Base-by-base conservation (phyloP, 1,284 basidiomycete genomes). In the Kalmanozyma brasiliensis region DNA sequence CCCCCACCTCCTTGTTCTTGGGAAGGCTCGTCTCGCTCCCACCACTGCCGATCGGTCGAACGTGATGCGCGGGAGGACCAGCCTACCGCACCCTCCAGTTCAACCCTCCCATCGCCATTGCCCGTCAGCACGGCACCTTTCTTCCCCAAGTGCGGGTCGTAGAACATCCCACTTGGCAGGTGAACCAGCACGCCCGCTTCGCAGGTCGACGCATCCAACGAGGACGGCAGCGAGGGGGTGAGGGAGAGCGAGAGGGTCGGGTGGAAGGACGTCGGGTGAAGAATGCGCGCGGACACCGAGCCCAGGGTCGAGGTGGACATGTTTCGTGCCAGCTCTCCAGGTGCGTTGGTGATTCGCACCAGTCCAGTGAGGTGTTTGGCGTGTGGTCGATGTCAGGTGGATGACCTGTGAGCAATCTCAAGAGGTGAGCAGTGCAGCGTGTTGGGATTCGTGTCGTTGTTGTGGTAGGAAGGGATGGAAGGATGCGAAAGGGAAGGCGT, bases 121-220 rank as follows among this genome's bases (percentile, higher is more conserved):
- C 51, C 14, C 41, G 19, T 22, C 4, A 17, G 29, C 16, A n/a
- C 26, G 30, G 19, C 34, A 2, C 30, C 44, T 11, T 42, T 52
- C 26, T 17, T 19, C 4, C 53, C 53, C 0, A 52, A 64, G 32
- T 32, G 63, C 8, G 67, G 61, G 29, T 70, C 67, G 53, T 61
- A 70, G 26, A 70, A 70, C 4, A 70, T 26, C 0, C 52, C 52
- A 1, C 40, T 17, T 2, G 61, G 67, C 1, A 70, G 53, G 17
- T 70, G 61, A 2, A 70, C 22, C 0, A 70, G 53, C 0, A 65
- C 20, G 24, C 24, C 36, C 1, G 66, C 51, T 5, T 14, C 13
- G 23, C 56, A 66, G 1, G 33, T 9, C 14, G 8, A 5, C 24
- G 14, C 2, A 14, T 20, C 34, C 38, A n/a, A 23, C 11, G 37